Conservation (phyloP, 345 rosid genomes). For the Capsella bursapastoris region DNA sequence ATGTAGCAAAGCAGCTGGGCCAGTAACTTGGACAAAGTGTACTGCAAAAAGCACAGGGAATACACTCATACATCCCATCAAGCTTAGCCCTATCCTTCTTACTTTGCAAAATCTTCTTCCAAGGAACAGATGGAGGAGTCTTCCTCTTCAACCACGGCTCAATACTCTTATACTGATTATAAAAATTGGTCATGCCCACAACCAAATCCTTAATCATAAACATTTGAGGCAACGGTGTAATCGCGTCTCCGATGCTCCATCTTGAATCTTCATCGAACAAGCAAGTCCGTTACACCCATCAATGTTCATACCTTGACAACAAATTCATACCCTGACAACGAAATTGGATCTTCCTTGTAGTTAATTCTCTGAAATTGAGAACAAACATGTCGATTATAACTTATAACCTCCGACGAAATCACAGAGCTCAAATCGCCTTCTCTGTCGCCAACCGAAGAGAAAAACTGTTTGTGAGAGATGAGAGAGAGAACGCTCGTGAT, state of each 20-base stretch:
- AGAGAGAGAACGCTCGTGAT: no score
- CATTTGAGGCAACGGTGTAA: slow-evolving; percentile 96
- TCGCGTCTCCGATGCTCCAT: slow-evolving; percentile 45
- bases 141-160: slow-evolving; percentile 99
- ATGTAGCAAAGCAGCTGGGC: slow-evolving; percentile 94
- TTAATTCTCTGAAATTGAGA: no score
- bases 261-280: slow-evolving; percentile 76
- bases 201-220: slow-evolving; percentile 94
- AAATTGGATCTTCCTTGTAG: no score
- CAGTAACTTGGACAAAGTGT: slow-evolving; percentile 98
- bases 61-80: slow-evolving; percentile 99
- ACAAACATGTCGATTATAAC: no score
- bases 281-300: slow-evolving; percentile 98
- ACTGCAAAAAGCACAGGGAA: slow-evolving; percentile 93
- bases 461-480: no score
- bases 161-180: slow-evolving; percentile 98
- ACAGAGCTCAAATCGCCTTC: no score
- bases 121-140: slow-evolving; percentile 61
- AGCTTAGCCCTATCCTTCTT: slow-evolving; percentile 93
- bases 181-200: slow-evolving; percentile 97
- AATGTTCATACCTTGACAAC: slow-evolving; percentile 63
- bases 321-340: no score
- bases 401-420: no score
- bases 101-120: slow-evolving; percentile 90
- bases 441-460: no score